These are phyloP conservation scores for Phytomonas serpens DNA, from an alignment of 208 protist genomes.

Conservation along the genomic window DNA sequence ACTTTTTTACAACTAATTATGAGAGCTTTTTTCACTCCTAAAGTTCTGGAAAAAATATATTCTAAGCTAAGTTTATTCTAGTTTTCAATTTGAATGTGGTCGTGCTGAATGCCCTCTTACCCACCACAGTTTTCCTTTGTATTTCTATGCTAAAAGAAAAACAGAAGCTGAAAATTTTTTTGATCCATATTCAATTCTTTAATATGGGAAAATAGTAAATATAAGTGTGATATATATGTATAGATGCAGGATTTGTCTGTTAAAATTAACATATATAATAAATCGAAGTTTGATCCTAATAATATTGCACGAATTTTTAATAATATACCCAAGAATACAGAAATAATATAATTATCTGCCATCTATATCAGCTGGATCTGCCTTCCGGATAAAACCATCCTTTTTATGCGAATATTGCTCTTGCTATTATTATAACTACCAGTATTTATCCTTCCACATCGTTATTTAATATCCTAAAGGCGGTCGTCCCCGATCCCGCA, in stretches of 20 bases:
- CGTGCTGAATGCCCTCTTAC: background rate
- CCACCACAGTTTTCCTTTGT: background rate
- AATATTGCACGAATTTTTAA: background rate
- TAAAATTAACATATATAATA: background rate
- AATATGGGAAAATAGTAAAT: background rate
- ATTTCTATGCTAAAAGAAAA: conserved; percentile 2
- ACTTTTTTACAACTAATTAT: conserved; percentile 1
- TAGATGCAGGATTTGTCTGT: background rate
- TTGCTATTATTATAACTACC: background rate
- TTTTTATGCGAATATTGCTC: background rate
- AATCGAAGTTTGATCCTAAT: background rate
- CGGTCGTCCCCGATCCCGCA: background rate
- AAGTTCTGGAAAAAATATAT: conserved; percentile 2
- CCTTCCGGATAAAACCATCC: background rate
- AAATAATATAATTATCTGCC: conserved; percentile 5
- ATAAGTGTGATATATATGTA: conserved; percentile 7
- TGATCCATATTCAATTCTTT: background rate
- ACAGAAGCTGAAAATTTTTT: conserved; percentile 4
- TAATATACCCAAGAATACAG: background rate
- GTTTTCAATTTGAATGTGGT: background rate
- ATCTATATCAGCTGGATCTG: background rate
- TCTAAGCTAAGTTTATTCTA: conserved; percentile 1
- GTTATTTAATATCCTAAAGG: background rate
- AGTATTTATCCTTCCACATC: background rate
- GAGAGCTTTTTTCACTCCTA: background rate